Base-by-base conservation (phyloP, 2,329 filamentous ascomycete species). In the Monilinia laxa region DNA sequence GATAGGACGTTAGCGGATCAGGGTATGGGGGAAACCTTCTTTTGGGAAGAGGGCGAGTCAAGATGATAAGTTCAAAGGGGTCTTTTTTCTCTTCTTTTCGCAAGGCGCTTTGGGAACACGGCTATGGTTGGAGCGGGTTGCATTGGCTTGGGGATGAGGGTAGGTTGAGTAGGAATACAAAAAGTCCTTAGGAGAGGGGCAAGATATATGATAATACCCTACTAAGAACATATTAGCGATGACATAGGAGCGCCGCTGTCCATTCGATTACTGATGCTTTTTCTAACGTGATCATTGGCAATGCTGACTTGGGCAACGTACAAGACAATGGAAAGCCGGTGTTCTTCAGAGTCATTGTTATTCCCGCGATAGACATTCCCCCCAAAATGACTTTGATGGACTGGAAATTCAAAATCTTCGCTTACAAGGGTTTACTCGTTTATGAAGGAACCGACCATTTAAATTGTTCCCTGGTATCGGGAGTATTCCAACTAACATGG, bases 1-100 rank as follows among this genome's bases (percentile, higher is more conserved):
- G 51, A 64, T 31, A 57, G 40, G 4, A 57, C 20, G 62, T 47
- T 64, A 35, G 20, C 62, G 12, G 28, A 57, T 38, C 57, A 10
- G 23, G n/a, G 9, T 2, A 28, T 45, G 3, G 62, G 40, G 4
- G 28, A 57, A 16, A 64, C 62, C 2, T 64, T 64, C 25, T 57
- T 58, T 38, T 64, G 52, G 52, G 62, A 64, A 16, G 38, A 57
- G n/a, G 28, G 45, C 16, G 45, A 51, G 11, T 51, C 57, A 9
- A 35, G 28, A 38, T 60, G 42, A 51, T 35, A 5, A 9, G 45
- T 47, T 20, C 3, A 1, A n/a, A 47, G 45, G 45, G 18, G 18
- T 1, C 7, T n/a, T 47, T 47, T 47, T 23, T 23, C 7, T 49
- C 11, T n/a, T 23, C 6, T 49, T 23, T 49, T 23, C n/a, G 47